A percentile compares a stretch with the other conserved stretches of the same genome.
Conservation (phyloP, 1,284 basidiomycete species). For the Schizophyllum commune region DNA sequence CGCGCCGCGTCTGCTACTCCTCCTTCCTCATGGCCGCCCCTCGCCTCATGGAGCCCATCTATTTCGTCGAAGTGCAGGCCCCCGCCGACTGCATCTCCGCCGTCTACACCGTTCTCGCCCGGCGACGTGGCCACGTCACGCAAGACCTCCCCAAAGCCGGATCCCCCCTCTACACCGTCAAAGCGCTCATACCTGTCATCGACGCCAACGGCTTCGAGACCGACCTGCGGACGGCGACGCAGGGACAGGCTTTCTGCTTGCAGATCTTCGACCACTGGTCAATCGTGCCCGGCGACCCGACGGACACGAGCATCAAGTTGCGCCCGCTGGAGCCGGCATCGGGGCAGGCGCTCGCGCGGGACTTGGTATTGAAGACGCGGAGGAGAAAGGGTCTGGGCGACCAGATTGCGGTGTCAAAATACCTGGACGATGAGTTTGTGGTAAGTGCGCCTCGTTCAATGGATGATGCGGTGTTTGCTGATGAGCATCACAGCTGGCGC, state of each 20-base stretch:
- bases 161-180: conserved; percentile 94
- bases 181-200: conserved; percentile 95
- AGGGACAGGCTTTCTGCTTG: conserved; percentile 95
- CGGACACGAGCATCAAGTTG: conserved; percentile 91
- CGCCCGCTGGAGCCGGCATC: conserved; percentile 95
- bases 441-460: conserved; percentile 36
- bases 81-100: conserved; percentile 98
- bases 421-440: conserved; percentile 90
- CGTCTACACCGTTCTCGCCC: conserved; percentile 94
- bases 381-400: conserved; percentile 93
- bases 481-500: conserved; percentile 51
- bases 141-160: conserved; percentile 97
- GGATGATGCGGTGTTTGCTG: conserved; percentile 9
- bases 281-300: conserved; percentile 96
- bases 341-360: conserved; percentile 85
- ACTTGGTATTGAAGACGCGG: conserved; percentile 94
- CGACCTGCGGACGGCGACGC: conserved; percentile 92
- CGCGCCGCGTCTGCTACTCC: conserved; percentile 97
- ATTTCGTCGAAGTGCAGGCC: conserved; percentile 97
- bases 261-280: conserved; percentile 99
- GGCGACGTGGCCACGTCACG: conserved; percentile 95
- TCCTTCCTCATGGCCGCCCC: conserved; percentile 96
- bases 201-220: conserved; percentile 99
- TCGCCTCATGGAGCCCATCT: conserved; percentile 93
- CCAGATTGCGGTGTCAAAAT: conserved; percentile 90